phyloP scores from a whole-genome alignment of 805 yeast genomes.

The Saccharomyces jurei region DNA sequence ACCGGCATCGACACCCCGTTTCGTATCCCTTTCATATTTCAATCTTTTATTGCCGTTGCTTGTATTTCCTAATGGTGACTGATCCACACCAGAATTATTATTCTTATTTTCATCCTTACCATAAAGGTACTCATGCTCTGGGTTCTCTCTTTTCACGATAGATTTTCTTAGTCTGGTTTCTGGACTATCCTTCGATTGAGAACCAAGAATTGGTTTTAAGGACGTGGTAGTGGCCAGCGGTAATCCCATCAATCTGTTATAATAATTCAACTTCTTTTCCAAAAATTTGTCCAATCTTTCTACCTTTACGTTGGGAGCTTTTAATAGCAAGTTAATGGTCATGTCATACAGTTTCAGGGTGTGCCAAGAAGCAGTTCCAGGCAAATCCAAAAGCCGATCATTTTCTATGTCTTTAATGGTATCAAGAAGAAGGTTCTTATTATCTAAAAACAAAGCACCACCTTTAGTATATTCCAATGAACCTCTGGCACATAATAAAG shows the following conservation, averaged over 20 bases:
- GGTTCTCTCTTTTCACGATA: slow-evolving; percentile 6
- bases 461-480: slow-evolving; percentile 76
- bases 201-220: neutral
- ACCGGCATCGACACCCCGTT: neutral
- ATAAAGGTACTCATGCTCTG: neutral
- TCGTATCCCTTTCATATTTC: neutral
- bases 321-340: slow-evolving; percentile 53
- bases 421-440: slow-evolving; percentile 46
- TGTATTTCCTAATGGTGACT: neutral
- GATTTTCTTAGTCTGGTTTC: slow-evolving; percentile 8
- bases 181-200: slow-evolving; percentile 1
- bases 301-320: slow-evolving; percentile 36
- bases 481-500: slow-evolving; percentile 63
- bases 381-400: slow-evolving; percentile 45
- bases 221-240: slow-evolving; percentile 9
- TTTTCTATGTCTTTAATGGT: slow-evolving; percentile 42
- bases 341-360: slow-evolving; percentile 50
- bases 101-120: neutral
- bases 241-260: slow-evolving; percentile 23
- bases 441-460: slow-evolving; percentile 69
- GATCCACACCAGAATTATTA: neutral
- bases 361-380: slow-evolving; percentile 54
- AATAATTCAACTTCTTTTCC: slow-evolving; percentile 21
- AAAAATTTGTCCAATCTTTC: slow-evolving; percentile 26
- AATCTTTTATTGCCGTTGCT: neutral